Evolutionary conservation across 176 grass and related monocot species (phyloP), one percentile per base, ranked within the genome.

Genomic region (Guadua angustifolia): DNA sequence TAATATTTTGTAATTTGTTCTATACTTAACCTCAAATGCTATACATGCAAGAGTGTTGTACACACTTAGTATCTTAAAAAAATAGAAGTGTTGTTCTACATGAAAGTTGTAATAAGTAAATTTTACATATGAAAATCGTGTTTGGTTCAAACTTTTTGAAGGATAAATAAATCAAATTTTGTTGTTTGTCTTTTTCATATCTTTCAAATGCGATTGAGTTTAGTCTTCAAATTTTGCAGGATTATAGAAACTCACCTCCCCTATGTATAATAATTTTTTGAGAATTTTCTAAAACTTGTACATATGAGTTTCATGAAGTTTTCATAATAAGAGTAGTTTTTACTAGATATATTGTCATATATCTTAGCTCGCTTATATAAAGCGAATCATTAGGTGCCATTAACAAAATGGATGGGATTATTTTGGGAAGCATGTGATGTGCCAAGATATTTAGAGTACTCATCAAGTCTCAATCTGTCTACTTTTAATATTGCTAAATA

Each of bases 321-420:
- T n/a, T n/a, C n/a, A n/a, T n/a, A n/a, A n/a, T n/a, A n/a, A n/a
- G n/a, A n/a, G n/a, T n/a, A n/a, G n/a, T n/a, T n/a, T n/a, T n/a
- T n/a, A n/a, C n/a, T n/a, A n/a, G n/a, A n/a, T n/a, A n/a, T n/a
- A n/a, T n/a, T n/a, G n/a, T n/a, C n/a, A n/a, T n/a, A 39, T 39
- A 39, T 46, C 69, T 60, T 62, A 75, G 16, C 51, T 16, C 49
- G 50, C 25, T 59, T 24, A 62, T 75, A 69, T 32, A 74, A 87
- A 15, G 39, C 40, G 74, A 88, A 73, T 88, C 67, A 50, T 61
- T 72, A 80, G 40, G 11, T 40, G 39, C 24, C 60, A 24, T 75
- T 69, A 62, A 74, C 33, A 9, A 88, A 79, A 68, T 13, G 55
- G 79, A 71, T 79, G 68, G 6, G 39, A 9, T 73, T 47, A 66